phyloP scores from a whole-genome alignment of 805 yeast species.

The Cyberlindnera mrakii region DNA sequence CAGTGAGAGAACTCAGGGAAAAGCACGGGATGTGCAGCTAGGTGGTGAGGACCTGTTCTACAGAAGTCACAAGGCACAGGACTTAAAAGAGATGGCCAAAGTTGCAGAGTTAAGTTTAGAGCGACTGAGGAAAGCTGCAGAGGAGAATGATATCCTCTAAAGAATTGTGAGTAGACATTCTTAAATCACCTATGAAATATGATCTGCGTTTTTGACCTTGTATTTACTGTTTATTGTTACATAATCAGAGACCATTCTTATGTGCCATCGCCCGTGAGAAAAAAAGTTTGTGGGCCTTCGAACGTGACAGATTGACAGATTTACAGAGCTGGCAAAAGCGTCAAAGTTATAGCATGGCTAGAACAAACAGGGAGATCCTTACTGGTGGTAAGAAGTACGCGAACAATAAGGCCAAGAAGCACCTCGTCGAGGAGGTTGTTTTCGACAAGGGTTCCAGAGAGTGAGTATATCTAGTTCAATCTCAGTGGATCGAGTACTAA shows the following conservation, averaged over 20 bases:
- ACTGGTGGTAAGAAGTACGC: constrained; percentile 83
- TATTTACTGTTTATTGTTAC: no score
- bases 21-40: background rate
- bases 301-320: background rate
- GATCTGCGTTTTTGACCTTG: no score
- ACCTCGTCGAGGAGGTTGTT: constrained; percentile 75
- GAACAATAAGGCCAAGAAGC: constrained; percentile 56
- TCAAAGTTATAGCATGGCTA: constrained; percentile 9
- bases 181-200: no score
- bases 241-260: no score
- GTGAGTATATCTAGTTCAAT: constrained; percentile 19
- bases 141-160: no score
- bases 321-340: constrained; percentile 13
- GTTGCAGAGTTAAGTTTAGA: constrained; percentile 18
- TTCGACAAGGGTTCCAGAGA: constrained; percentile 75
- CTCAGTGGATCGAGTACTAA: background rate
- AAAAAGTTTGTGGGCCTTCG: background rate
- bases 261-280: background rate
- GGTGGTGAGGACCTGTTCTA: background rate
- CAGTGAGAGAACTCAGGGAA: constrained; percentile 10
- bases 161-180: no score
- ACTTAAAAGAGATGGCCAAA: constrained; percentile 18
- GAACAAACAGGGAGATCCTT: constrained; percentile 72
- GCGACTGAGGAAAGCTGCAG: constrained; percentile 2
- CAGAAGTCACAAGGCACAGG: constrained; percentile 16